Conservation (phyloP, 352 stramenopile species). For the Globisporangium splendens region DNA sequence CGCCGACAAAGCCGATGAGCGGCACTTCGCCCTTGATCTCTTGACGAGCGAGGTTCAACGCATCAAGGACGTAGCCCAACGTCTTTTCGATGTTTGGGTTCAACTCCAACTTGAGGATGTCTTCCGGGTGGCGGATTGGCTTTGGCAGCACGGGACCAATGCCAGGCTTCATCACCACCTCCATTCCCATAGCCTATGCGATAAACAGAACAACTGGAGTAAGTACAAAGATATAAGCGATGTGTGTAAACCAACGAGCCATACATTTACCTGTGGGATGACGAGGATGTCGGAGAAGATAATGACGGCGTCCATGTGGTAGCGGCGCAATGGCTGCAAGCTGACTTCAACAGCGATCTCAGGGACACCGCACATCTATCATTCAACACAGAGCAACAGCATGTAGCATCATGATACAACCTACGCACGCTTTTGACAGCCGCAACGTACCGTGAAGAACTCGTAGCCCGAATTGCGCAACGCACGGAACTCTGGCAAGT, state of each 20-base stretch:
- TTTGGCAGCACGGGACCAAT: conserved; percentile 86
- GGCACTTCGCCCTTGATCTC: conserved; percentile 90
- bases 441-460: conserved; percentile 77
- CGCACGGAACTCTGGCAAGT: conserved; percentile 86
- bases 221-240: conserved; percentile 2
- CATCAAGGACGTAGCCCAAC: conserved; percentile 94
- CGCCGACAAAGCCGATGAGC: conserved; percentile 98
- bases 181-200: conserved; percentile 89
- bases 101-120: conserved; percentile 90
- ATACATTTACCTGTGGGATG: conserved; percentile 78
- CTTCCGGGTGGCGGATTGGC: conserved; percentile 77
- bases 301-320: conserved; percentile 96
- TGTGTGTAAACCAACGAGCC: neutral
- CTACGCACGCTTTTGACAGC: neutral
- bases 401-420: neutral
- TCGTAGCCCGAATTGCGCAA: conserved; percentile 80
- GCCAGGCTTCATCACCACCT: conserved; percentile 95
- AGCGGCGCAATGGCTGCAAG: conserved; percentile 93
- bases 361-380: conserved; percentile 80
- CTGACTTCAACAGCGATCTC: conserved; percentile 95
- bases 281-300: conserved; percentile 99
- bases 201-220: neutral
- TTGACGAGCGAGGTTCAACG: conserved; percentile 91
- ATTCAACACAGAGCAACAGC: conserved; percentile 1
- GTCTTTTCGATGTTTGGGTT: conserved; percentile 90